phyloP scores from a whole-genome alignment of 345 rosid genomes.

The Kernera saxatilis region DNA sequence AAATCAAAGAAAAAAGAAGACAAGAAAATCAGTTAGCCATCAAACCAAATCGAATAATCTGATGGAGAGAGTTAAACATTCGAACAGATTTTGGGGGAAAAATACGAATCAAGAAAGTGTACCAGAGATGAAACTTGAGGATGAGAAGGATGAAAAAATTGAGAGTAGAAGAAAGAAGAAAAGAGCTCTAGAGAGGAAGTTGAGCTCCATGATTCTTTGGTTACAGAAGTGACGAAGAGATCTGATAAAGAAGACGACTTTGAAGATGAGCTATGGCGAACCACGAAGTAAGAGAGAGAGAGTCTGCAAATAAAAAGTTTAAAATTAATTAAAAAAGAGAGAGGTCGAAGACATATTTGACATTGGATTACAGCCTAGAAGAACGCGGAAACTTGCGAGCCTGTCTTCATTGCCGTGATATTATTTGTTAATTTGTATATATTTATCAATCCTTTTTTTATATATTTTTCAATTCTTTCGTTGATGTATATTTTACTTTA shows the following conservation, averaged over 20 bases:
- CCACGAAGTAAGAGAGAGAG: constrained; percentile 4
- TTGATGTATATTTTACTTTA: too few relatives aligned
- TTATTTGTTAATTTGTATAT: too few relatives aligned
- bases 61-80: background rate
- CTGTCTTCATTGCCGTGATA: background rate
- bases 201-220: constrained; percentile 29
- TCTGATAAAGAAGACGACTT: constrained; percentile 13
- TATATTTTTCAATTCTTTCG: too few relatives aligned
- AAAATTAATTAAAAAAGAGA: background rate
- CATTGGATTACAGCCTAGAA: constrained; percentile 14
- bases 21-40: background rate
- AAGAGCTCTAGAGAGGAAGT: constrained; percentile 13
- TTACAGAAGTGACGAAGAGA: constrained; percentile 6
- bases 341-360: background rate
- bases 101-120: background rate
- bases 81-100: background rate
- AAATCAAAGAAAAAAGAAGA: constrained; percentile 12
- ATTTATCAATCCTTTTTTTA: too few relatives aligned
- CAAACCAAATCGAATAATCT: background rate
- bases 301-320: background rate
- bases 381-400: constrained; percentile 12
- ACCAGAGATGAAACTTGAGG: constrained; percentile 56
- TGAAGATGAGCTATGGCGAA: constrained; percentile 9
- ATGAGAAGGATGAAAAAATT: constrained; percentile 24
- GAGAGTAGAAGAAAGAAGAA: constrained; percentile 32